Evolutionary conservation across 2,329 filamentous ascomycete genomes (phyloP).

Genomic region (Atkinsonella texensis): DNA sequence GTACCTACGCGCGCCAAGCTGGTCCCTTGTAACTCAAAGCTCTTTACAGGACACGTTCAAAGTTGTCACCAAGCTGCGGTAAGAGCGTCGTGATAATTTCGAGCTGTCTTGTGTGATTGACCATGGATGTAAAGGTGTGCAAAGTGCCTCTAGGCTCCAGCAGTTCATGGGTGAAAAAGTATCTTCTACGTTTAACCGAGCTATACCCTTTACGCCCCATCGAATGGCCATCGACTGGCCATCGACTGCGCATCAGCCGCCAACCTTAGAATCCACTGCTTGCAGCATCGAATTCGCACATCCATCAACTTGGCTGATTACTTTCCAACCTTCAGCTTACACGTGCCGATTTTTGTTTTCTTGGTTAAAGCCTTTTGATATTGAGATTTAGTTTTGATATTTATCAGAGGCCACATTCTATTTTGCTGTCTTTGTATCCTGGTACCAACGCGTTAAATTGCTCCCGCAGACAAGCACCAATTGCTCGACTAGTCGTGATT

Average conservation of each 20-base stretch:
- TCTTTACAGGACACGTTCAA: no score
- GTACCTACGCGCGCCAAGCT: no score
- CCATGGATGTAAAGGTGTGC: no score
- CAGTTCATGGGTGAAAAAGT: no score
- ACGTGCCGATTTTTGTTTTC: background rate
- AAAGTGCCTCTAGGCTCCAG: no score
- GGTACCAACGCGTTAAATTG: no score
- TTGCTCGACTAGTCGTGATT: background rate
- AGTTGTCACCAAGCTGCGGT: no score
- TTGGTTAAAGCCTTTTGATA: slow-evolving; percentile 3
- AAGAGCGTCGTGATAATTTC: no score
- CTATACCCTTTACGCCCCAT: slow-evolving; percentile 15
- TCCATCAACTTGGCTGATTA: background rate
- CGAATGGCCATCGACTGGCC: background rate
- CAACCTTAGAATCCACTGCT: background rate
- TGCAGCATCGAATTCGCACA: background rate
- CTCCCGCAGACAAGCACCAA: background rate
- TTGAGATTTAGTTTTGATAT: background rate
- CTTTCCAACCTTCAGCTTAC: background rate
- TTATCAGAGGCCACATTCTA: background rate
- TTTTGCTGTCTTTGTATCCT: no score
- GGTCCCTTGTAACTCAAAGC: no score
- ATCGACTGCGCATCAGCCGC: background rate
- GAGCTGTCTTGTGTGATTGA: no score
- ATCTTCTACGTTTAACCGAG: slow-evolving; percentile 15